These are phyloP conservation scores for Kurtzmaniella natalensis DNA, from an alignment of 1,139 yeast species.

Conservation along the genomic window DNA sequence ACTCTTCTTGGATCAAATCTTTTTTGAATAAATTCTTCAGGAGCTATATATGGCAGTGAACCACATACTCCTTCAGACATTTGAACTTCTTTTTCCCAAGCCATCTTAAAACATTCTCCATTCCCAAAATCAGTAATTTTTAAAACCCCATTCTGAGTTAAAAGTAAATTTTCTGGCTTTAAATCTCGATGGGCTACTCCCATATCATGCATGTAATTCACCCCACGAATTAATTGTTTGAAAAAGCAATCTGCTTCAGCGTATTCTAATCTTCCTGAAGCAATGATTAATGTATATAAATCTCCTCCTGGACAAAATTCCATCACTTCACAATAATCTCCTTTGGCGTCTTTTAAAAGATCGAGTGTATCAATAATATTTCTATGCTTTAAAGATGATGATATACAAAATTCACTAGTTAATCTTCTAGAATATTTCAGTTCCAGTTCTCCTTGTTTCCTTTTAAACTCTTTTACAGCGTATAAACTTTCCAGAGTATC, in stretches of 20 bases:
- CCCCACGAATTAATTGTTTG: conserved; percentile 87
- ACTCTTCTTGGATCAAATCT: conserved; percentile 89
- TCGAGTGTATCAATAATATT: conserved; percentile 82
- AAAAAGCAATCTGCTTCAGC: conserved; percentile 94
- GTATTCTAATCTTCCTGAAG: conserved; percentile 78
- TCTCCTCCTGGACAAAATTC: conserved; percentile 97
- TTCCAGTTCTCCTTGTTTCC: conserved; percentile 39
- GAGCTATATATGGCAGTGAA: conserved; percentile 91
- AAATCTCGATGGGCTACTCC: conserved; percentile 95
- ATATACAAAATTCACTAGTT: conserved; percentile 45
- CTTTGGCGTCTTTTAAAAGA: conserved; percentile 82
- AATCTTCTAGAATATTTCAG: conserved; percentile 42
- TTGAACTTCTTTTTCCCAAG: conserved; percentile 90
- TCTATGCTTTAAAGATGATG: conserved; percentile 42
- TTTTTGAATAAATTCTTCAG: conserved; percentile 76
- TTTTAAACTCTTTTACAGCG: conserved; percentile 46
- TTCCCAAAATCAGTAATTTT: conserved; percentile 96
- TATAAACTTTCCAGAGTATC: conserved; percentile 28
- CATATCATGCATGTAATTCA: conserved; percentile 94
- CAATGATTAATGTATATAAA: conserved; percentile 76
- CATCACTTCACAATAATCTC: conserved; percentile 95
- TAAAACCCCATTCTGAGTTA: conserved; percentile 74
- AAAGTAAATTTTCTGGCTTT: conserved; percentile 85
- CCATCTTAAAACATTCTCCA: conserved; percentile 93
- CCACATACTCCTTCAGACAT: conserved; percentile 82